phyloP scores from a whole-genome alignment of 1,284 basidiomycete species.

The Anthracocystis panici-leucophaei region DNA sequence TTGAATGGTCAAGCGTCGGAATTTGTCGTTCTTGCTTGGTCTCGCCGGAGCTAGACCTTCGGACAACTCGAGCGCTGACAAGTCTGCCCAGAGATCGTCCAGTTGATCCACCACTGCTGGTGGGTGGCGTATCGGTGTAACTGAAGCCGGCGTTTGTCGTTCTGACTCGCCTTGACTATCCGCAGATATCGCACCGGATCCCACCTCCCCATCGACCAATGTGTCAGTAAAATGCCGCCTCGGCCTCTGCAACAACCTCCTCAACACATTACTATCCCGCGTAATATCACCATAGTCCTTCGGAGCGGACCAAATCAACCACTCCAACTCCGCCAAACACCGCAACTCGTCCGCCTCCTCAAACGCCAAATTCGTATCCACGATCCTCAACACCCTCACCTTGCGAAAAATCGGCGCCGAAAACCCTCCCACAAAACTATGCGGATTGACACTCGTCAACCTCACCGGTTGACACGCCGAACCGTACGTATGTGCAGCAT shows the following conservation, averaged over 20 bases:
- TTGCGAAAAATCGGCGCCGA: slow-evolving; percentile 64
- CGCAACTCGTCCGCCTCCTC: slow-evolving; percentile 64
- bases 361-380: slow-evolving; percentile 63
- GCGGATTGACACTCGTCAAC: slow-evolving; percentile 65
- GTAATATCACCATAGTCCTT: slow-evolving; percentile 62
- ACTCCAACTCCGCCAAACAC: slow-evolving; percentile 54
- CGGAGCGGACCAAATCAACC: slow-evolving; percentile 58
- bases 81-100: slow-evolving; percentile 36
- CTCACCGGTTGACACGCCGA: slow-evolving; percentile 64
- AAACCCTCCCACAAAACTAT: slow-evolving; percentile 64
- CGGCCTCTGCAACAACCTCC: slow-evolving; percentile 47
- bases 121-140: not conserved
- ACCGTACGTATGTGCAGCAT: slow-evolving; percentile 61
- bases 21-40: slow-evolving; percentile 47
- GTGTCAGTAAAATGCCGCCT: slow-evolving; percentile 21
- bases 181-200: not conserved
- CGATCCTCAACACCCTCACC: slow-evolving; percentile 53
- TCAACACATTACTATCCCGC: slow-evolving; percentile 53
- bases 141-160: not conserved
- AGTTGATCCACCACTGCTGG: slow-evolving; percentile 7
- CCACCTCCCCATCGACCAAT: not conserved
- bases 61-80: slow-evolving; percentile 30
- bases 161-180: not conserved
- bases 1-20: slow-evolving; percentile 41
- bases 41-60: slow-evolving; percentile 45